Conservation (phyloP, 2,329 filamentous ascomycete species). For the Claviceps paspali region DNA sequence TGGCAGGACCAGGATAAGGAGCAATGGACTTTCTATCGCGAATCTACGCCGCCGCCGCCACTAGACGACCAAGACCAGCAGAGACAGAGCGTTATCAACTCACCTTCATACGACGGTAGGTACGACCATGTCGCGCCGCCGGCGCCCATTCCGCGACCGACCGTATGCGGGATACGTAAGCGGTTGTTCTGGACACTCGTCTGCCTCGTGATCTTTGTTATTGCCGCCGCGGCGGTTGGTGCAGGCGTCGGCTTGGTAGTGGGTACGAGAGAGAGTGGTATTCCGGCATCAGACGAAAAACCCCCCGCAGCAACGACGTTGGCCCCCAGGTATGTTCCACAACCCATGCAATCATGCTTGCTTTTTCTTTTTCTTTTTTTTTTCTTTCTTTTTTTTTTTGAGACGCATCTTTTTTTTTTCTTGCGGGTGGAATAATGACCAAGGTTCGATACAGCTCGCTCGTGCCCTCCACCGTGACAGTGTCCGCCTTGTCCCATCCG, state of each 20-base stretch:
- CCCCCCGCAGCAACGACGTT: too few species aligned
- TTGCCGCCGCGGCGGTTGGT: slow-evolving; percentile 21
- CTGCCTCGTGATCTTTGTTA: slow-evolving; percentile 12
- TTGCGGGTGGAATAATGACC: too few species aligned
- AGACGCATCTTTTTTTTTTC: too few species aligned
- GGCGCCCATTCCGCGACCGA: too few species aligned
- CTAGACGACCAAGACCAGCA: slow-evolving; percentile 5
- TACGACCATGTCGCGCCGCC: slow-evolving; percentile 10
- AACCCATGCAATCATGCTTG: background rate
- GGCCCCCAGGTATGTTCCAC: slow-evolving; percentile 5
- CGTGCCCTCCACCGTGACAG: background rate
- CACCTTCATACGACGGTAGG: slow-evolving; percentile 10
- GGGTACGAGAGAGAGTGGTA: slow-evolving; percentile 9
- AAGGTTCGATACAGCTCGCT: background rate
- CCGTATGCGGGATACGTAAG: too few species aligned
- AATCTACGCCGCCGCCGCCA: slow-evolving; percentile 6
- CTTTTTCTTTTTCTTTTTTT: too few species aligned
- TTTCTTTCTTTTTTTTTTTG: too few species aligned
- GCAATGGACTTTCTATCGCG: slow-evolving; percentile 25
- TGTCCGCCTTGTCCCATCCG: slow-evolving; percentile 5
- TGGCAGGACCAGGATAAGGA: background rate
- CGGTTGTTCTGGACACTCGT: slow-evolving; percentile 9
- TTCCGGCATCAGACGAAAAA: background rate
- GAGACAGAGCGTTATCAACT: slow-evolving; percentile 1
- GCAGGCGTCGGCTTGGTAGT: slow-evolving; percentile 25